Conservation (phyloP, 1,284 basidiomycete species). For the Puccinia polysora region DNA sequence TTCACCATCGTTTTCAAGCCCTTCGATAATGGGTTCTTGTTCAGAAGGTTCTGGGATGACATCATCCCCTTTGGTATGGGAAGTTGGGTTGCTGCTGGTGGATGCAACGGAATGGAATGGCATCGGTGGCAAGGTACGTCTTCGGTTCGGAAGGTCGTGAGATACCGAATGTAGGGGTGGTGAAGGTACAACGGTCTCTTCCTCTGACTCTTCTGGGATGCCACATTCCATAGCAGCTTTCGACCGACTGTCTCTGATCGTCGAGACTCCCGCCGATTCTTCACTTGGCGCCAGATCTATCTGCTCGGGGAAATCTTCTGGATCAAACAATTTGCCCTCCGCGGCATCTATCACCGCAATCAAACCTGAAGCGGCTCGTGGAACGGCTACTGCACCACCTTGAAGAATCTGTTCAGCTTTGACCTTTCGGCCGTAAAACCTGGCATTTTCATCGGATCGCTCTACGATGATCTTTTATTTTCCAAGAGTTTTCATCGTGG, state of each 20-base stretch:
- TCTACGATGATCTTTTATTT: neutral
- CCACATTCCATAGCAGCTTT: constrained; percentile 1
- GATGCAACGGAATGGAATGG: constrained; percentile 8
- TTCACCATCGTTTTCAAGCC: no score
- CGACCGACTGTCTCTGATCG: constrained; percentile 17
- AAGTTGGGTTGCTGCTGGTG: no score
- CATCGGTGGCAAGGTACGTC: constrained; percentile 30
- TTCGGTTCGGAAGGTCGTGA: neutral
- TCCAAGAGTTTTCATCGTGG: neutral
- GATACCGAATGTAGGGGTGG: neutral
- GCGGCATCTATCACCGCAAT: constrained; percentile 29
- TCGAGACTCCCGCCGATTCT: constrained; percentile 21
- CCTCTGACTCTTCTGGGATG: neutral
- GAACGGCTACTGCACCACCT: constrained; percentile 34
- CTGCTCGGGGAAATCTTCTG: constrained; percentile 21
- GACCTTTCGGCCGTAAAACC: constrained; percentile 33
- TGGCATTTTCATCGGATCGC: constrained; percentile 31
- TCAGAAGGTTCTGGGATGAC: neutral
- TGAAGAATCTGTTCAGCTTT: constrained; percentile 31
- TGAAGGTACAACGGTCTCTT: neutral
- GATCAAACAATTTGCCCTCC: constrained; percentile 26
- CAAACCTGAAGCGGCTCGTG: constrained; percentile 24
- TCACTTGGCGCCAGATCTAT: constrained; percentile 40
- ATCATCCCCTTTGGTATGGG: neutral
- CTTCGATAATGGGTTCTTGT: neutral